Evolutionary conservation across 1,139 yeast species (phyloP).

Genomic region (Geotrichum candidum): DNA sequence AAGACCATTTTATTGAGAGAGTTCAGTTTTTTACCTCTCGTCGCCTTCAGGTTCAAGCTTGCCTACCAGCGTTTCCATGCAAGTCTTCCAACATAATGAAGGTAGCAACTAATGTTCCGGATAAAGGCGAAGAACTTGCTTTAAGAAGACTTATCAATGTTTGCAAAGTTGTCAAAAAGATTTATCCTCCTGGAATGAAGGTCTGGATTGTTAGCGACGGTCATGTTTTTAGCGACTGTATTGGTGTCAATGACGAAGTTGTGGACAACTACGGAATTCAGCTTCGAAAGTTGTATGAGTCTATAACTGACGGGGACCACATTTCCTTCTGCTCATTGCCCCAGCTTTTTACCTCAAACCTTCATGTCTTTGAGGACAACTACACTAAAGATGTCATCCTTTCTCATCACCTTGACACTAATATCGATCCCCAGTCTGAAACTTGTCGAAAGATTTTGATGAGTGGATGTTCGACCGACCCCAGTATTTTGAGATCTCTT

Average conservation of each 20-base stretch:
- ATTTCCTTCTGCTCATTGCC: conserved; percentile 16
- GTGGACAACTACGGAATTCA: conserved; percentile 16
- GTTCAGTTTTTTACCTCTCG: conserved; percentile 15
- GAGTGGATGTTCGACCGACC: conserved; percentile 19
- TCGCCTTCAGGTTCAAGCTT: conserved; percentile 14
- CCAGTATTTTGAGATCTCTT: conserved; percentile 13
- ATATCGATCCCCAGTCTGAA: conserved; percentile 15
- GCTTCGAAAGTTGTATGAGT: conserved; percentile 10
- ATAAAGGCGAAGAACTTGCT: conserved; percentile 19
- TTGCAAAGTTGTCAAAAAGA: conserved; percentile 9
- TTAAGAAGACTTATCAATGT: conserved; percentile 13
- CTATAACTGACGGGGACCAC: conserved; percentile 11
- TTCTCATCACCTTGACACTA: conserved; percentile 15
- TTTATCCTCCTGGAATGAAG: conserved; percentile 17
- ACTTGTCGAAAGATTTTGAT: conserved; percentile 17
- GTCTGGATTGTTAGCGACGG: conserved; percentile 20
- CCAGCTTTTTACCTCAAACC: conserved; percentile 15
- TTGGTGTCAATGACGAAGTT: conserved; percentile 18
- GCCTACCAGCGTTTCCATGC: conserved; percentile 19
- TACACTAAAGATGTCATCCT: conserved; percentile 13
- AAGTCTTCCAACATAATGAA: conserved; percentile 17
- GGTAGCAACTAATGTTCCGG: conserved; percentile 16
- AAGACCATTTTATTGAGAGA: conserved; percentile 10
- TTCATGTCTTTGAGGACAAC: conserved; percentile 11
- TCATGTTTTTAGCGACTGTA: conserved; percentile 19